Evolutionary conservation across 2,329 filamentous ascomycete genomes (phyloP), one percentile per base, ranked within the genome.

Genomic region (Trichoderma sp.): DNA sequence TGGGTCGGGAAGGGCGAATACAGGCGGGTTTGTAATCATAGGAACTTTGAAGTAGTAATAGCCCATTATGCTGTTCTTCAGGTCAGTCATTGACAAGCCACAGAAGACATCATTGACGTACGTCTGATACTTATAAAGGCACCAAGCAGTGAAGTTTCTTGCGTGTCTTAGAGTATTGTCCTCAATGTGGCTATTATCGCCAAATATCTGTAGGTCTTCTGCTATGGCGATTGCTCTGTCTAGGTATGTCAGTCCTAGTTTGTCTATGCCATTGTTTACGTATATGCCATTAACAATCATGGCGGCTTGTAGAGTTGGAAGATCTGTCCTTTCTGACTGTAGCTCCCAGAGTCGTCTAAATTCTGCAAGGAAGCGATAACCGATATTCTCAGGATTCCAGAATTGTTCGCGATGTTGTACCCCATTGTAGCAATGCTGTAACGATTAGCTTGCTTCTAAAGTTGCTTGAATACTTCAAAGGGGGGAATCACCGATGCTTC

Each of bases 311-410:
- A 82, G 76, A 4, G 79, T 80, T 14, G 78, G 79, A 7, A 82
- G 69, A 15, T 72, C 75, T 1, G 71, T 57, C 4, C 72, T 61
- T 21, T 74, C 73, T 65, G 72, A 74, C 63, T 81, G 78, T 14
- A 79, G 58, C 63, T 82, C 80, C 76, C 81, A 81, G 1, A 83
- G 76, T 43, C 81, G 74, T 69, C 76, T 79, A 15, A 80, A 77
- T 72, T 83, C 81, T 51, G 78, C 78, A 14, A 81, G 72, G 66
- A 82, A 82, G 67, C 79, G 77, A 70, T 82, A 82, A 0, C 75
- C 74, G 6, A 82, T 73, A 8, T 72, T 79, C 28, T 78, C 76
- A 1, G 81, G 80, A 62, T 81, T 77, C 81, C 81, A 83, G 43
- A 76, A 80, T 71, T 80, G 77, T 8, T 63, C 34, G 21, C 61